Base-by-base conservation (phyloP, 2,329 filamentous ascomycete species). In the Hypoxylon sp. region DNA sequence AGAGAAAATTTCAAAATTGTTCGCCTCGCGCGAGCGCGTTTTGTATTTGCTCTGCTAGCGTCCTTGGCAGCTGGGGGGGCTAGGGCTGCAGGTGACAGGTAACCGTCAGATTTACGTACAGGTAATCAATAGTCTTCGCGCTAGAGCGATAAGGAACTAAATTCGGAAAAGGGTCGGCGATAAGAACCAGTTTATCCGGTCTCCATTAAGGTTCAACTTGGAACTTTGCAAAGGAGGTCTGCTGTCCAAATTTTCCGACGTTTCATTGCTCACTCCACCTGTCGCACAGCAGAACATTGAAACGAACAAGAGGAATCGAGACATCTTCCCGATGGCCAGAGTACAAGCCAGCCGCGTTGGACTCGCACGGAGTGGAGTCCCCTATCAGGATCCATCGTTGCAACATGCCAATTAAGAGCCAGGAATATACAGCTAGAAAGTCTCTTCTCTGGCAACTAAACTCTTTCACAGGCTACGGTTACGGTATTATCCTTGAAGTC, bases 1-100 rank as follows among this genome's bases (percentile, higher is more conserved):
- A 77, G 80, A 81, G 78, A 81, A 76, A 78, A 22, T 31, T 31
- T 77, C 40, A 50, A 71, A 69, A 63, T 71, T 70, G 46, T 57
- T 60, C 27, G 57, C 55, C 55, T 63, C 68, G 62, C 66, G 61
- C 40, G 66, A 57, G 60, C 57, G 49, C 60, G 33, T 70, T 72
- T 72, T 25, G 11, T 50, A 66, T 37, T 31, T 64, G 61, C 5
- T 62, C 44, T 57, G 60, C 61, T 67, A 69, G 69, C 66, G 69
- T 61, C 27, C 10, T 22, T 20, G 33, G 22, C 69, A 71, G 69
- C 40, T 57, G 55, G 1, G 5, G 48, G 33, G 10, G 14, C 20
- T 22, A 33, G 11, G 10, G 17, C 10, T 37, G 6, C 66, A 69
- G 62, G 46, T 66, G 63, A 37, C 64, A 44, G 17, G 22, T 13